Evolutionary conservation across 1,139 yeast genomes (phyloP), one percentile per base, ranked within the genome.

Genomic region (Saccharomyces pastorianus): DNA sequence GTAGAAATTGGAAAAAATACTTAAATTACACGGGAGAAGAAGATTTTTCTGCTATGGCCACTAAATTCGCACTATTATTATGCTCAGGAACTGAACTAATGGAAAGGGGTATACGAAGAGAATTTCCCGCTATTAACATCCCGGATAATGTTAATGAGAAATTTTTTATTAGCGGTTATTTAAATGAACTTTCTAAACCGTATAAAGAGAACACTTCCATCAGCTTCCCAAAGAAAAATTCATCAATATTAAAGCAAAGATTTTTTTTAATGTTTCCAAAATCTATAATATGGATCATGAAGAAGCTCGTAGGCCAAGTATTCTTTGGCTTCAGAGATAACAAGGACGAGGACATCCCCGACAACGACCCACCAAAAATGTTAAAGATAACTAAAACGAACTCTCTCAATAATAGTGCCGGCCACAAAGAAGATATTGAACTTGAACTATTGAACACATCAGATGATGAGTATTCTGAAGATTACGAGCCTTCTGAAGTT

Each of bases 21-120:
- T 53, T 68, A 47, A 66, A 65, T 50, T 63, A 66, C 49, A 67
- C 66, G 1, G 72, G 71, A 7, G 71, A 68, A 49, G 70, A 66
- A 56, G 71, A 68, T 44, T 67, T 61, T 50, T 58, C 66, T 17
- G 53, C 53, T 17, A 64, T 64, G 13, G 58, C 64, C n/a, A 56
- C 59, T 28, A 66, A 61, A 51, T 56, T 66, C 13, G 68, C 68
- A 5, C 49, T 62, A 34, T 50, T 67, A 46, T 54, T 68, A 29
- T 64, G 66, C 48, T 60, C 61, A 25, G 67, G 65, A 1, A 55
- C 56, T 6, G 64, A 63, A 34, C 52, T 60, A 2, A 56, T 60
- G 34, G 59, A 57, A 28, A 55, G 55, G 34, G 65, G 67, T 31
- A 51, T 63, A n/a, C 60, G 61, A 34, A 59, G 63, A 49, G 64